These are phyloP conservation scores for Zygosaccharomyces sapae DNA, from an alignment of 1,139 yeast genomes.

Conservation along the genomic window DNA sequence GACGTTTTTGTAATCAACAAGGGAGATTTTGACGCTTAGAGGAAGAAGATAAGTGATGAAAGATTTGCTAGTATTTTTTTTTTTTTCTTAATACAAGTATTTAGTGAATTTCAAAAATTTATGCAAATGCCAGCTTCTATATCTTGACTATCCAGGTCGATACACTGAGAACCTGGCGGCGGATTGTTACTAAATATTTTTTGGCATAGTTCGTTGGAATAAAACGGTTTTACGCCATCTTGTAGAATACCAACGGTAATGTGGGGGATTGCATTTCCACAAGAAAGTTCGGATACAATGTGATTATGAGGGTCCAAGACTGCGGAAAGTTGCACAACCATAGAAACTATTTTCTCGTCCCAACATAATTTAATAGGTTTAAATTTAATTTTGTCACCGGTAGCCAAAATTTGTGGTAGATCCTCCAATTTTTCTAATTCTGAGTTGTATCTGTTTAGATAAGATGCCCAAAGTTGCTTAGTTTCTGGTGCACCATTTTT, in stretches of 20 bases:
- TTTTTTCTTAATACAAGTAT: background rate
- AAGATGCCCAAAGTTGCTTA: constrained; percentile 36
- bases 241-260: constrained; percentile 68
- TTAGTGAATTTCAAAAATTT: constrained; percentile 15
- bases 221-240: constrained; percentile 47
- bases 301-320: constrained; percentile 32
- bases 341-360: constrained; percentile 52
- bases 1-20: constrained; percentile 85
- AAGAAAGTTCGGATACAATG: constrained; percentile 28
- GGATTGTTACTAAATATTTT: constrained; percentile 9
- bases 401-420: constrained; percentile 6
- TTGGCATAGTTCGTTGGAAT: constrained; percentile 43
- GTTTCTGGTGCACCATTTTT: constrained; percentile 31
- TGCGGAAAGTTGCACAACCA: constrained; percentile 45
- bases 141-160: constrained; percentile 23
- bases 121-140: constrained; percentile 25
- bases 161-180: constrained; percentile 16
- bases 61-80: background rate
- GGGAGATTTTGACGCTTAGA: constrained; percentile 46
- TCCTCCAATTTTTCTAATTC: constrained; percentile 7
- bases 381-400: constrained; percentile 39
- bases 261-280: constrained; percentile 55
- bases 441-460: constrained; percentile 23
- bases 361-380: constrained; percentile 47
- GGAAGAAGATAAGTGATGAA: constrained; percentile 3